Evolutionary conservation across 2,329 filamentous ascomycete genomes (phyloP), one percentile per base, ranked within the genome.

Genomic region (Sporothrix pallida): DNA sequence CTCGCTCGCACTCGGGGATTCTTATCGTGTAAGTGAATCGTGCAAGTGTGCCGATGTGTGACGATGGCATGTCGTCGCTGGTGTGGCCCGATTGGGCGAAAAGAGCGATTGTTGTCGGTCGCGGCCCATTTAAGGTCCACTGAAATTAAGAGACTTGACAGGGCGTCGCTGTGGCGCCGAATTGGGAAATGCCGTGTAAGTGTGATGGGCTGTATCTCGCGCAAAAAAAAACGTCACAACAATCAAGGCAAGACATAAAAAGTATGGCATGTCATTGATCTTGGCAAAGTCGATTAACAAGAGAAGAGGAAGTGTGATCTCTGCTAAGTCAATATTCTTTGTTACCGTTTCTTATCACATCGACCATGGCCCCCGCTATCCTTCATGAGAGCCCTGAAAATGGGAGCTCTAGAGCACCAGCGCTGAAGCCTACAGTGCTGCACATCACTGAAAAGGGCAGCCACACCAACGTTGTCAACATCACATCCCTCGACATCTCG

Each of bases 131-230:
- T 50, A 50, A 17, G 13, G 50, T 26, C 23, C 23, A 26, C 23
- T 26, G 23, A 26, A 54, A 5, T 54, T 54, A 48, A 13, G 44
- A 1, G 44, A 48, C 44, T 58, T 60, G 17, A 23, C 7, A 5
- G 5, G 3, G 3, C 23, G 15, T 60, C 56, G 56, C 56, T 13
- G 12, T 17, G 56, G 1, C 12, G 12, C 56, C 56, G 23, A 60
- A 37, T 60, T 60, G 3, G 56, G 56, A 60, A 60, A 31, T 60
- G 56, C 56, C 56, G 23, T 60, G 56, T 37, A 60, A 17, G 56
- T 26, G 23, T 26, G 23, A 26, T 26, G 23, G 3, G 23, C 23
- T 26, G 23, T 26, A 1, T 31, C 23, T 37, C 23, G 12, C 12
- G 50, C 50, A 54, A 54, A 20, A 54, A 54, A 3, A 7, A 10